A percentile compares a stretch with the other conserved stretches of the same genome.
Conservation (phyloP, 192 early-diverging fungal genomes). For the Rhizoclosmatium globosum region DNA sequence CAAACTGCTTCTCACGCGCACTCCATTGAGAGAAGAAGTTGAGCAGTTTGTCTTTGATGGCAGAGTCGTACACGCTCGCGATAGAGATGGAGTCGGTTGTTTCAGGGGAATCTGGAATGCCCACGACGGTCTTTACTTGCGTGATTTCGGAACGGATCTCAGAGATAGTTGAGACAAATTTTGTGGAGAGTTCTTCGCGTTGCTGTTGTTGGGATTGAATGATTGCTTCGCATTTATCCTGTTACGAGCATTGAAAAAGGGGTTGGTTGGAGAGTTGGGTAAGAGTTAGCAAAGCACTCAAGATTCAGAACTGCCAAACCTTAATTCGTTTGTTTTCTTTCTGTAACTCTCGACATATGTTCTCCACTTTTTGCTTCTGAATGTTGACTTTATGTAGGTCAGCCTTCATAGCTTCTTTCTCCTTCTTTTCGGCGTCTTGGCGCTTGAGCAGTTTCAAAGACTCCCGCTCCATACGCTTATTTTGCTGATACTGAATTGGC, state of each 20-base stretch:
- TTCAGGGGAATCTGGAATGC: conserved; percentile 22
- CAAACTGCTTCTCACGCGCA: conserved; percentile 69
- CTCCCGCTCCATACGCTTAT: conserved; percentile 66
- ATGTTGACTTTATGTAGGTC: conserved; percentile 39
- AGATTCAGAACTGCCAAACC: conserved; percentile 34
- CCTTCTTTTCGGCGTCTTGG: conserved; percentile 57
- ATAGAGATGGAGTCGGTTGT: conserved; percentile 9
- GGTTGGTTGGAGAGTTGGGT: neutral
- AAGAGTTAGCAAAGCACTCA: neutral
- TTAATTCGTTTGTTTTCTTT: conserved; percentile 65
- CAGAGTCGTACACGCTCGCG: conserved; percentile 34
- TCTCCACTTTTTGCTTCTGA: conserved; percentile 65
- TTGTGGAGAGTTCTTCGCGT: conserved; percentile 63
- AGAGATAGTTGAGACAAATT: conserved; percentile 67
- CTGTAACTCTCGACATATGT: conserved; percentile 66
- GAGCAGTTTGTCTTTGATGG: conserved; percentile 66
- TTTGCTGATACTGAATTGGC: conserved; percentile 59
- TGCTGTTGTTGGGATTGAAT: conserved; percentile 58
- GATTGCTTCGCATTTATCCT: conserved; percentile 61
- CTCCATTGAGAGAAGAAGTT: conserved; percentile 69
- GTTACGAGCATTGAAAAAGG: neutral
- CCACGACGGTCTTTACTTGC: conserved; percentile 22
- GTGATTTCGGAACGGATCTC: conserved; percentile 66
- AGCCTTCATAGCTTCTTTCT: conserved; percentile 55
- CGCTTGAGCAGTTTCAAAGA: conserved; percentile 54